Conservation (phyloP, 1,284 basidiomycete genomes). For the Leccinum griseonigrum region DNA sequence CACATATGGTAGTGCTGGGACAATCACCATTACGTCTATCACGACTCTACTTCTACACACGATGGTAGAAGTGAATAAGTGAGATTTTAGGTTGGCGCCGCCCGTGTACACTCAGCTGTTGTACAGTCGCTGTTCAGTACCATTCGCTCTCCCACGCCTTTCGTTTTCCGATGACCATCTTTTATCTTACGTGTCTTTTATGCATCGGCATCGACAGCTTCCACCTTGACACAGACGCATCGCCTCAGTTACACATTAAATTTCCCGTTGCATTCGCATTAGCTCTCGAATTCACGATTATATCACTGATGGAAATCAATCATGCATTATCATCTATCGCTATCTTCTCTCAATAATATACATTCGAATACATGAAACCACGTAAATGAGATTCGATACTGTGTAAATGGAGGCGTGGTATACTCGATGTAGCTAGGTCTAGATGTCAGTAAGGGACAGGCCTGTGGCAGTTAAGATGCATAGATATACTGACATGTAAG, state of each 20-base stretch:
- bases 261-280: constrained; percentile 16
- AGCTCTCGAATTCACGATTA: constrained; percentile 23
- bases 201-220: constrained; percentile 16
- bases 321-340: constrained; percentile 33
- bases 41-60: constrained; percentile 10
- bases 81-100: constrained; percentile 12
- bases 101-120: constrained; percentile 24
- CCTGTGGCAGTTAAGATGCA: background rate
- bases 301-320: constrained; percentile 23
- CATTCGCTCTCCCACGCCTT: constrained; percentile 13
- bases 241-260: constrained; percentile 12
- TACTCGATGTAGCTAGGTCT: background rate
- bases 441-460: background rate
- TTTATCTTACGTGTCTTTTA: constrained; percentile 25
- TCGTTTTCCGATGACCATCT: constrained; percentile 23
- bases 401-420: background rate
- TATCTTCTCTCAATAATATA: constrained; percentile 29
- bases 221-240: constrained; percentile 9
- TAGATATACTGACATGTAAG: background rate
- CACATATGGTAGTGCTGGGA: constrained; percentile 9
- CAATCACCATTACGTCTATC: constrained; percentile 4
- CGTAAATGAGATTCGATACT: background rate
- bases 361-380: constrained; percentile 6
- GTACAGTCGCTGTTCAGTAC: constrained; percentile 26
- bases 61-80: constrained; percentile 15